Evolutionary conservation across 306 rosid species (phyloP).

Genomic region (Acacia confusa): DNA sequence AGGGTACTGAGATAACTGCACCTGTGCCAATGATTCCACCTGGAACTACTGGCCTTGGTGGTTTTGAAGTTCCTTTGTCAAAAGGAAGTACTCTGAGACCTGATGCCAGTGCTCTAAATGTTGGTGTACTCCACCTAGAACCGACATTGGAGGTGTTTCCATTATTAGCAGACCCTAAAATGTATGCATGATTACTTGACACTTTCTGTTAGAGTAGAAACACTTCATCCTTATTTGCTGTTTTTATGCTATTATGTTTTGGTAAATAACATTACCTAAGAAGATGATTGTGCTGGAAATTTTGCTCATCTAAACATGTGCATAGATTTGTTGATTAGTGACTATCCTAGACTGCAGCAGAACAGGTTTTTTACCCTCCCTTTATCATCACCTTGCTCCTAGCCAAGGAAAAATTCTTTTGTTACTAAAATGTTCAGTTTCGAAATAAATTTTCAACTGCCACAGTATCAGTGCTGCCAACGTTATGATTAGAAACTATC

Average conservation of each 20-base stretch:
- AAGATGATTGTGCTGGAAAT: slow-evolving; percentile 23
- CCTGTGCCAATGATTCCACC: slow-evolving; percentile 93
- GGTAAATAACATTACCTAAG: slow-evolving; percentile 17
- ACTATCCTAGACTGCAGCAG: background rate
- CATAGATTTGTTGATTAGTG: background rate
- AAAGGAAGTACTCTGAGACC: slow-evolving; percentile 83
- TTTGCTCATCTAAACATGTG: background rate
- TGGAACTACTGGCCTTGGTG: slow-evolving; percentile 99
- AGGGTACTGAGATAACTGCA: slow-evolving; percentile 96
- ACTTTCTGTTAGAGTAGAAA: slow-evolving; percentile 6
- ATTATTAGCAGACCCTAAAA: slow-evolving; percentile 75
- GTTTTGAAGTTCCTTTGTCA: slow-evolving; percentile 93
- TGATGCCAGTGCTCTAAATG: slow-evolving; percentile 95
- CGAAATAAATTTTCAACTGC: background rate
- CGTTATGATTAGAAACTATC: background rate
- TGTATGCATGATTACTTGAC: slow-evolving; percentile 47
- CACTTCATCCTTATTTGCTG: slow-evolving; percentile 12
- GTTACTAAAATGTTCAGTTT: background rate
- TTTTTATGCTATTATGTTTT: slow-evolving; percentile 20
- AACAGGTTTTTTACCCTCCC: background rate
- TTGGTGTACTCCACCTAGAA: slow-evolving; percentile 93
- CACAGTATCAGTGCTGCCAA: background rate
- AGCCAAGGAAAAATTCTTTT: background rate
- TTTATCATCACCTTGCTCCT: background rate
- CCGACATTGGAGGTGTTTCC: slow-evolving; percentile 98